A percentile compares a stretch with the other conserved stretches of the same genome.
Conservation (phyloP, 306 rosid species). For the Chamaecrista fasciculata region DNA sequence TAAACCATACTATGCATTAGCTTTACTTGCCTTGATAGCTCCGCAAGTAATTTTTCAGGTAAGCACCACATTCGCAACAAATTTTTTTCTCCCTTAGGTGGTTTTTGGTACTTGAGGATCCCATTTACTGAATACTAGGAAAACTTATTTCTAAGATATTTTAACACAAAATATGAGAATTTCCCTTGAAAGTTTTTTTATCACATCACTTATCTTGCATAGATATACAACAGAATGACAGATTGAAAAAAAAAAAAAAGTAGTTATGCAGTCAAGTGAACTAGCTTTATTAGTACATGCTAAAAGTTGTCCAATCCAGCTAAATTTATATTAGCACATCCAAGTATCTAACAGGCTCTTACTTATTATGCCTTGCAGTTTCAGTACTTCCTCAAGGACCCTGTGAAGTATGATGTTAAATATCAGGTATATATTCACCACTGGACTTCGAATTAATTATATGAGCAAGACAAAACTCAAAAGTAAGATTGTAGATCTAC, state of each 20-base stretch:
- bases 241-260: neutral
- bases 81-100: neutral
- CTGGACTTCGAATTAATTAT: no score
- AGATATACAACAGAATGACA: no score
- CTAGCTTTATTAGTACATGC: neutral
- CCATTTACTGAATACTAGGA: neutral
- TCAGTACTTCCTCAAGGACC: conserved; percentile 50
- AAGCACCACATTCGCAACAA: neutral
- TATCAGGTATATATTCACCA: conserved; percentile 41
- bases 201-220: neutral
- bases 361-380: conserved; percentile 36
- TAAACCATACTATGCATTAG: conserved; percentile 84
- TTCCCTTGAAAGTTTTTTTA: neutral
- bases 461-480: no score
- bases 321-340: neutral
- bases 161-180: neutral
- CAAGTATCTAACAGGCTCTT: conserved; percentile 6
- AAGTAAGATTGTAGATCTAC: no score
- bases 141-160: neutral
- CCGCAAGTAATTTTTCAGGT: conserved; percentile 97
- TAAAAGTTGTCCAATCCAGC: neutral
- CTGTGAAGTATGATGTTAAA: conserved; percentile 52
- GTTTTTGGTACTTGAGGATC: neutral
- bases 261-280: conserved; percentile 2
- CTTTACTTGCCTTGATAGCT: conserved; percentile 66